A percentile compares a stretch with the other conserved stretches of the same genome.
These are phyloP conservation scores for Boletellus ananas DNA, from an alignment of 768 basidiomycete species.

Conservation along the genomic window DNA sequence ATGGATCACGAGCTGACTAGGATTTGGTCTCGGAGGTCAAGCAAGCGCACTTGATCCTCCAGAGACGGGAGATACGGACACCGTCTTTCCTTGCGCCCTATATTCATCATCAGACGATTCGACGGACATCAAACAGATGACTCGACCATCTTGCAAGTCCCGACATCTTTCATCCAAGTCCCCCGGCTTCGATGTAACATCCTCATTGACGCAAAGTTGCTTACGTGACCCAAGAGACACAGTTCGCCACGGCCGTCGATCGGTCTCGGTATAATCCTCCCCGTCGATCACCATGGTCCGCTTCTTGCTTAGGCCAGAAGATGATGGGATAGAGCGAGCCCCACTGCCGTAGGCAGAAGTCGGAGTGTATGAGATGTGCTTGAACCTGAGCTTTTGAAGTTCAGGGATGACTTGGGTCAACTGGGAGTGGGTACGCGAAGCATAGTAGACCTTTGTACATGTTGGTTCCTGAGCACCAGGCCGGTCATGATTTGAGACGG, in stretches of 20 bases:
- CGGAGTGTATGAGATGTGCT: slow-evolving; percentile 20
- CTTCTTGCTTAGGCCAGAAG: slow-evolving; percentile 12
- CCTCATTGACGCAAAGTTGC: slow-evolving; percentile 90
- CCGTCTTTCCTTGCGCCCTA: slow-evolving; percentile 62
- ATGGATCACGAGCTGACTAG: slow-evolving; percentile 42
- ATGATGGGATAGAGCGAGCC: background rate
- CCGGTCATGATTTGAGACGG: slow-evolving; percentile 4
- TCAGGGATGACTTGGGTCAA: slow-evolving; percentile 89
- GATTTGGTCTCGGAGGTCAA: slow-evolving; percentile 85
- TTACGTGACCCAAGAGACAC: slow-evolving; percentile 89
- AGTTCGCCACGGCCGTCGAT: slow-evolving; percentile 42
- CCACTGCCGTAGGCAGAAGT: slow-evolving; percentile 12
- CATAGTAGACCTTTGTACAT: slow-evolving; percentile 87
- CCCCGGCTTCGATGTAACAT: slow-evolving; percentile 53
- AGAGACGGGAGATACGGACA: slow-evolving; percentile 74
- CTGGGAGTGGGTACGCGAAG: slow-evolving; percentile 95
- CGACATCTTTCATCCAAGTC: slow-evolving; percentile 89
- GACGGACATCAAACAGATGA: background rate
- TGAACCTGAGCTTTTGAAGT: slow-evolving; percentile 65
- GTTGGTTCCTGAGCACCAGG: slow-evolving; percentile 42
- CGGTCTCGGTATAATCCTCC: slow-evolving; percentile 23
- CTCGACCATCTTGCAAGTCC: slow-evolving; percentile 66
- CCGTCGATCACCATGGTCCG: slow-evolving; percentile 23
- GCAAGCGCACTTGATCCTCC: slow-evolving; percentile 65
- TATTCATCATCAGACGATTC: slow-evolving; percentile 1